These are phyloP conservation scores for Scytalidium sp. DNA, from an alignment of 2,329 filamentous ascomycete genomes.

Conservation along the genomic window DNA sequence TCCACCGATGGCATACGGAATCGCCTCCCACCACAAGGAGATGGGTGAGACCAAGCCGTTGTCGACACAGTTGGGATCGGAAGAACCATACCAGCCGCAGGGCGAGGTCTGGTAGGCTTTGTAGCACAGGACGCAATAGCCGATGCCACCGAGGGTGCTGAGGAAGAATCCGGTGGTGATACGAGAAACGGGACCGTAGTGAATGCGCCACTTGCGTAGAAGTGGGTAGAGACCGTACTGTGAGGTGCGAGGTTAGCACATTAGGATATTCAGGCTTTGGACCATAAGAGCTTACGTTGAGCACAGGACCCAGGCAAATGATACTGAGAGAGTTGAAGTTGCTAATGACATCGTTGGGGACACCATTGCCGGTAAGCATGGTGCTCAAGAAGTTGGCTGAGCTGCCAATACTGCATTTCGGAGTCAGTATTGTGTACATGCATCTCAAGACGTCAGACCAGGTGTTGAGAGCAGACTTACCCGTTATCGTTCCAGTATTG, in stretches of 20 bases:
- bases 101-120: conserved; percentile 60
- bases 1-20: conserved; percentile 45
- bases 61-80: conserved; percentile 36
- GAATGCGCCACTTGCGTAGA: conserved; percentile 58
- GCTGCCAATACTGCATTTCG: conserved; percentile 61
- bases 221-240: conserved; percentile 59
- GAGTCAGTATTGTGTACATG: conserved; percentile 37
- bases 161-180: conserved; percentile 68
- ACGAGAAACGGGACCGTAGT: conserved; percentile 71
- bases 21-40: conserved; percentile 56
- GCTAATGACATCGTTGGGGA: conserved; percentile 73
- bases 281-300: conserved; percentile 43
- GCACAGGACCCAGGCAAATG: conserved; percentile 69
- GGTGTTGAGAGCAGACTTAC: conserved; percentile 26
- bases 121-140: conserved; percentile 52
- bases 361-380: conserved; percentile 66
- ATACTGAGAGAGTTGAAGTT: conserved; percentile 76
- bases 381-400: conserved; percentile 77
- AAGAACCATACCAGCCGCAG: conserved; percentile 45
- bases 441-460: too few species aligned
- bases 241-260: background rate
- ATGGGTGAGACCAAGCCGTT: conserved; percentile 48
- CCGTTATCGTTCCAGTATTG: conserved; percentile 30
- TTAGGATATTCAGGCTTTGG: too few species aligned
- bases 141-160: conserved; percentile 59